A percentile compares a stretch with the other conserved stretches of the same genome.
These are phyloP conservation scores for Endoconidiophora laricicola DNA, from an alignment of 2,329 filamentous ascomycete genomes.

Conservation along the genomic window DNA sequence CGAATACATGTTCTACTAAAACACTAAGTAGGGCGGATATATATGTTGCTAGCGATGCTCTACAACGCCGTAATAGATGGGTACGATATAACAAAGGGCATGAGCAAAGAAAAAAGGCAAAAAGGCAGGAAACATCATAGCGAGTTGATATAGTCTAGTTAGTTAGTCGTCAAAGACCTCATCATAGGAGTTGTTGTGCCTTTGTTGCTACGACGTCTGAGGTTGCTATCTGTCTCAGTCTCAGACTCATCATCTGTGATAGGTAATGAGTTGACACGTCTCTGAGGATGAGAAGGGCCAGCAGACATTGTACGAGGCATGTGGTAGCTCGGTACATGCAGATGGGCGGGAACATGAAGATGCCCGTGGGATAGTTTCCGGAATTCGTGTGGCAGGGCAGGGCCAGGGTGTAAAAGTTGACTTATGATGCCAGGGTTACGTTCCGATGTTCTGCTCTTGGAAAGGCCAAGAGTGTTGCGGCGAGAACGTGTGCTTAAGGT, in stretches of 20 bases:
- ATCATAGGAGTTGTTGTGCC: not conserved
- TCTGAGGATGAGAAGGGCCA: constrained; percentile 1
- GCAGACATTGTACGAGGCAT: constrained; percentile 7
- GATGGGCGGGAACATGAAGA: constrained; percentile 5
- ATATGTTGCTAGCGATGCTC: too few relatives aligned
- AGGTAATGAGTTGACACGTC: constrained; percentile 7
- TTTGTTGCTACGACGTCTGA: too few relatives aligned
- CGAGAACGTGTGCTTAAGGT: constrained; percentile 23
- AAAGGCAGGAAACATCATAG: too few relatives aligned
- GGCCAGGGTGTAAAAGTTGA: constrained; percentile 33
- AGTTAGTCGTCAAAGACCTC: not conserved
- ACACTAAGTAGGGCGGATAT: too few relatives aligned
- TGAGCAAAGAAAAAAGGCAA: too few relatives aligned
- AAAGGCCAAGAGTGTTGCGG: constrained; percentile 7
- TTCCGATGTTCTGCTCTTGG: constrained; percentile 15
- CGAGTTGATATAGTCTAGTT: too few relatives aligned
- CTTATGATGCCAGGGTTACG: constrained; percentile 28
- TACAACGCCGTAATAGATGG: too few relatives aligned
- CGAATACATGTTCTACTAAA: not conserved
- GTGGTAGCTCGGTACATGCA: not conserved
- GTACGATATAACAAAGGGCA: too few relatives aligned
- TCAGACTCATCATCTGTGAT: constrained; percentile 8
- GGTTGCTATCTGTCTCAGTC: not conserved
- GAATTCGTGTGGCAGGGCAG: constrained; percentile 21
- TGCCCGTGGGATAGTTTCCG: constrained; percentile 10